Base-by-base conservation (phyloP, 208 protist species). In the Trypanosoma congolense region DNA sequence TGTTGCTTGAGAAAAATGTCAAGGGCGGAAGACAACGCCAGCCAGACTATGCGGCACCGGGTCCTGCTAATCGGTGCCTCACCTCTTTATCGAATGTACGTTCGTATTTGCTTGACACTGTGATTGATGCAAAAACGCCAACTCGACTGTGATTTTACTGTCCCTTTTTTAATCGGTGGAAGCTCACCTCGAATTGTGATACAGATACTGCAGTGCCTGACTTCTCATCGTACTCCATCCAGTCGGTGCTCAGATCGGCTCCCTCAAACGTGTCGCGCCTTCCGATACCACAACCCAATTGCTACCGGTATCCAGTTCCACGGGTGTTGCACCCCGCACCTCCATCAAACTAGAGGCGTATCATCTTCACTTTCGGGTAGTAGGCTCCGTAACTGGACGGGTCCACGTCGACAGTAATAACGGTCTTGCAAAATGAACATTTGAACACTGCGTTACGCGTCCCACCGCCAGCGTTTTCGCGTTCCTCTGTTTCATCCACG, bases 191-290 rank as follows among this genome's bases (percentile, higher is more conserved):
- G 12, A 73, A 70, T 22, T 71, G 73, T 14, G 58, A 55, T 21
- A 92, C 36, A 18, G 46, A 67, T 46, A 89, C 49, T 0, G 72
- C 12, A 21, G n/a, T 44, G 25, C 58, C 52, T 9, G 61, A 49
- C 8, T 28, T 50, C 58, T 86, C 78, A 52, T 88, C 84, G 61
- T 87, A 92, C 19, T 88, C 84, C 56, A 69, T 75, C 80, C 80
- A 92, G 47, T 87, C 80, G 12, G 54, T 49, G 25, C 67, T 77
- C 19, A 92, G 55, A 55, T 92, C 80, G 2, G 70, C 80, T 21
- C 73, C 64, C 36, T 70, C 61, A 51, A 90, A 86, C 6, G 28
- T n/a, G n/a, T 53, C 33, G 50, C 46, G 28, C 61, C 66, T 24
- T 47, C 50, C 35, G 50, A 31, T 53, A 65, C 55, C 1, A 83